Evolutionary conservation across 768 basidiomycete species (phyloP), one percentile per base, ranked within the genome.

Genomic region (Tephrocybe sp.): DNA sequence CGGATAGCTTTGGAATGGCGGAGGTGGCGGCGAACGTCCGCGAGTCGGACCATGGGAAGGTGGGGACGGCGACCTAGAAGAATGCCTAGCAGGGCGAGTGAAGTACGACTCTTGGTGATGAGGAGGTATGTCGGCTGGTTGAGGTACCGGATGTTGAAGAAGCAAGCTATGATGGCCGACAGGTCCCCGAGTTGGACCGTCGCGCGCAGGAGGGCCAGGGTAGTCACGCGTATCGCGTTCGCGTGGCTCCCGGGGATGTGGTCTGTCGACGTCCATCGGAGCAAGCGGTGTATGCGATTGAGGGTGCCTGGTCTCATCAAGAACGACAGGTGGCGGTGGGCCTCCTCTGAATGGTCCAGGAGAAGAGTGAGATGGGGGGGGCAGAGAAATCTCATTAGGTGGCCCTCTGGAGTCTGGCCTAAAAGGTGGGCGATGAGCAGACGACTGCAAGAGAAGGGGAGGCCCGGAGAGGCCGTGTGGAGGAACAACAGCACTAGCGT

Each of bases 341-440:
- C 89, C 88, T 28, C 90, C 90, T 55, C 90, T 73, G 73, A 91
- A 93, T 11, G 90, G 90, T 15, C 81, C 80, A 0, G 88, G 85
- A 1, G 83, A 82, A 9, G 77, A 74, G n/a, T 78, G 77, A 38
- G 83, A 78, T 1, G 86, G 85, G 7, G 83, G 81, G 3, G 86
- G 85, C 3, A 88, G 73, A 2, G 77, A 71, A 12, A 80, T 77
- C 47, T 81, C 80, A 34, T 69, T 70, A 1, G 81, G 67, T 0
- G 83, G 81, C 3, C 86, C 87, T 9, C 86, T 72, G 1, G 86
- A 86, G 50, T 90, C 86, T 0, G 86, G 65, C 45, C 86, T 75
- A 69, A 88, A 87, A 15, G 80, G 65, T 8, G 81, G 77, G 6
- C 83, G 80, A 51, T 73, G 73, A 39, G 62, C 67, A 21, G 70